Percentiles rank a stretch among this genome's conserved stretches.
These are phyloP conservation scores for Penicillium capsulatum DNA, from an alignment of 2,329 filamentous ascomycete species.

Conservation along the genomic window DNA sequence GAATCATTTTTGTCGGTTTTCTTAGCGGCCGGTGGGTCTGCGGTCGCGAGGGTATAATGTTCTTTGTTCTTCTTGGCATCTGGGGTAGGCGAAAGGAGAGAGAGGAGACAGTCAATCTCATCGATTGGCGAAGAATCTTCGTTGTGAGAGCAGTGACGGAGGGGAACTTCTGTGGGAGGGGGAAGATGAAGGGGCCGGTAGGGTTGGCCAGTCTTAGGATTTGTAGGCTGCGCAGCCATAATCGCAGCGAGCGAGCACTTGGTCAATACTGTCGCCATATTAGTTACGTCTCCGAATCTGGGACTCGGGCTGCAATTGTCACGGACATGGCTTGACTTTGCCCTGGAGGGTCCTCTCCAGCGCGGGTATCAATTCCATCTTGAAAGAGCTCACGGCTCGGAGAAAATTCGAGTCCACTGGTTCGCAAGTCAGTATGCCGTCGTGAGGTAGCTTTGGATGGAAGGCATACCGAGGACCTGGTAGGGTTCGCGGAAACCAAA, in stretches of 20 bases:
- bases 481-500: slow-evolving; percentile 94
- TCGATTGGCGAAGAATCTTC: slow-evolving; percentile 41
- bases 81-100: slow-evolving; percentile 38
- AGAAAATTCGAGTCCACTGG: slow-evolving; percentile 80
- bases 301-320: background rate
- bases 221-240: slow-evolving; percentile 38
- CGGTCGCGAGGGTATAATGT: slow-evolving; percentile 46
- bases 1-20: slow-evolving; percentile 23
- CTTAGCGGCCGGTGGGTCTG: slow-evolving; percentile 31
- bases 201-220: slow-evolving; percentile 38
- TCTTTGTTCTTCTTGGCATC: slow-evolving; percentile 46
- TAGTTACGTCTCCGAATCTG: slow-evolving; percentile 2
- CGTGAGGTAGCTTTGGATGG: slow-evolving; percentile 6
- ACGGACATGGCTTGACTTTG: slow-evolving; percentile 73
- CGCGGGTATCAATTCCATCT: slow-evolving; percentile 78
- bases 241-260: slow-evolving; percentile 54
- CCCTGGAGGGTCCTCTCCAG: slow-evolving; percentile 82
- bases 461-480: slow-evolving; percentile 67
- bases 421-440: slow-evolving; percentile 13
- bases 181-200: slow-evolving; percentile 43
- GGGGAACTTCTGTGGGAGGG: slow-evolving; percentile 42
- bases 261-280: slow-evolving; percentile 62
- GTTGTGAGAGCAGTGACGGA: slow-evolving; percentile 48
- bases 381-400: slow-evolving; percentile 73
- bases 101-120: slow-evolving; percentile 44